Conservation (phyloP, 1,139 yeast genomes). For the Zygoascus sp. region DNA sequence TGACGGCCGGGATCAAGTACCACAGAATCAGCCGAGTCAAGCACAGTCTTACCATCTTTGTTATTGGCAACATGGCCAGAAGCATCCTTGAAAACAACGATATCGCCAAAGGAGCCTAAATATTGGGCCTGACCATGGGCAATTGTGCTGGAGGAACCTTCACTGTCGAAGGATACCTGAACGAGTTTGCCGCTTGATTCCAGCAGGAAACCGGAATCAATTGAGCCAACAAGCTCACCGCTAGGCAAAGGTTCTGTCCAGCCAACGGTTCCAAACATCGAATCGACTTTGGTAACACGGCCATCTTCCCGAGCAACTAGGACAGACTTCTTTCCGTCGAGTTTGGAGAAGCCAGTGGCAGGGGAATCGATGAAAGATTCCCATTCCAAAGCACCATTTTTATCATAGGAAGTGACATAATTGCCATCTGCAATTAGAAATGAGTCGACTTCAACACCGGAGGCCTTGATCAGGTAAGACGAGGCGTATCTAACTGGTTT, state of each 20-base stretch:
- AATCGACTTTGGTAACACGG: conserved; percentile 8
- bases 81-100: conserved; percentile 9
- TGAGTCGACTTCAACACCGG: conserved; percentile 1
- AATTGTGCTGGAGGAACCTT: conserved; percentile 1
- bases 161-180: conserved; percentile 10
- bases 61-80: conserved; percentile 11
- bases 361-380: conserved; percentile 12
- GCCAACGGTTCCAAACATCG: conserved; percentile 9
- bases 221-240: conserved; percentile 9
- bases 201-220: conserved; percentile 8
- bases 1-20: conserved; percentile 4
- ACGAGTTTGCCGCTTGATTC: conserved; percentile 10
- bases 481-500: background rate
- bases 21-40: background rate
- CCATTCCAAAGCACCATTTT: conserved; percentile 19
- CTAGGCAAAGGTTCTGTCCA: conserved; percentile 9
- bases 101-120: conserved; percentile 7
- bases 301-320: conserved; percentile 6
- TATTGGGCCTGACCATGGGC: conserved; percentile 9
- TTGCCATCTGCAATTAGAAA: conserved; percentile 9
- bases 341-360: conserved; percentile 6
- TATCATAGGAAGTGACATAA: background rate
- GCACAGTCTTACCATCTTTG: conserved; percentile 2
- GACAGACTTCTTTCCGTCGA: background rate
- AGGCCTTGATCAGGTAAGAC: background rate